Conservation (phyloP, 768 basidiomycete genomes). For the Suillus cothurnatus region DNA sequence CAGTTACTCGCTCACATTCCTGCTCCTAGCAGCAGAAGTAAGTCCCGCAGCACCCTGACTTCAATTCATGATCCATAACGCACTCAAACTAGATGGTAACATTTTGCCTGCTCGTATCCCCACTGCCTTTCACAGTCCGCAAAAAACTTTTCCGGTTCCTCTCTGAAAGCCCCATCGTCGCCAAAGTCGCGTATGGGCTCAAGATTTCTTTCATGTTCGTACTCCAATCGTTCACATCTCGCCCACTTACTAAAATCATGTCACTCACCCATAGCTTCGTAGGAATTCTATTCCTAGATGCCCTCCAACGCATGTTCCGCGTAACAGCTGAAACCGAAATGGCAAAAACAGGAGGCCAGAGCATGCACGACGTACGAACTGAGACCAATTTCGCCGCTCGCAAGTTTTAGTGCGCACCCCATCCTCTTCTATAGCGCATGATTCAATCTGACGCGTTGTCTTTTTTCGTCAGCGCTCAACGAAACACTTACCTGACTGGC, state of each 20-base stretch:
- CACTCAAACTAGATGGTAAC: slow-evolving; percentile 63
- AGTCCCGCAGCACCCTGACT: slow-evolving; percentile 6
- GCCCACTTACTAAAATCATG: not conserved
- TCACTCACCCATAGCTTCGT: slow-evolving; percentile 63
- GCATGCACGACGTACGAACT: slow-evolving; percentile 61
- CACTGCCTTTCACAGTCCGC: slow-evolving; percentile 76
- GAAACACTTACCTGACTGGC: slow-evolving; percentile 91
- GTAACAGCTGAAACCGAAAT: slow-evolving; percentile 71
- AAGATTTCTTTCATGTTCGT: slow-evolving; percentile 93
- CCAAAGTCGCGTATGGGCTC: slow-evolving; percentile 86
- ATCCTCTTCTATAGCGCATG: not conserved
- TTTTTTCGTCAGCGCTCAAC: slow-evolving; percentile 60
- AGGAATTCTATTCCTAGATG: slow-evolving; percentile 85
- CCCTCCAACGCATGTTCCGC: slow-evolving; percentile 90
- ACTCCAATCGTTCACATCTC: not conserved
- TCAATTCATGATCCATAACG: not conserved
- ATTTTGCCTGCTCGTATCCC: slow-evolving; percentile 82
- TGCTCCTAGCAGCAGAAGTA: slow-evolving; percentile 78
- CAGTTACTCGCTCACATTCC: slow-evolving; percentile 80
- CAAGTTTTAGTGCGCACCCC: slow-evolving; percentile 80
- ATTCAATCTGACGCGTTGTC: not conserved
- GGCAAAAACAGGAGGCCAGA: slow-evolving; percentile 56
- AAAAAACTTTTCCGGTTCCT: slow-evolving; percentile 74
- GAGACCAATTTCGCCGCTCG: slow-evolving; percentile 91
- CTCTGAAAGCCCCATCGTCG: slow-evolving; percentile 67